A percentile compares a stretch with the other conserved stretches of the same genome.
Evolutionary conservation across 257 asterid genomes (phyloP).

Genomic region (Handroanthus guayacan): DNA sequence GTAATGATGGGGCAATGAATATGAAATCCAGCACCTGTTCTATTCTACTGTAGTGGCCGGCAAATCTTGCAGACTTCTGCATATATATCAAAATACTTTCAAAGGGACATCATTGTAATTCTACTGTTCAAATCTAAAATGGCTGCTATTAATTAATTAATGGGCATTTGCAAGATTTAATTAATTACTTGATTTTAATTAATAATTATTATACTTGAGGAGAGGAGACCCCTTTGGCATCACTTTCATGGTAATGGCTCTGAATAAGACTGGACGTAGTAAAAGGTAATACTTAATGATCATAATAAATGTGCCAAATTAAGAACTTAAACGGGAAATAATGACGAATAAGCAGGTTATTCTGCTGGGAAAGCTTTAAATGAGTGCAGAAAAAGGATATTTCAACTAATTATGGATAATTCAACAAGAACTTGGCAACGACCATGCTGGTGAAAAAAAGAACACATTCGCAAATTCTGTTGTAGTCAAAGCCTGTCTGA

Average conservation of each 20-base stretch:
- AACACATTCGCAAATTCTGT: background rate
- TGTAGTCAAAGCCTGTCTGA: conserved; percentile 37
- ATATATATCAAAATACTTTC: conserved; percentile 11
- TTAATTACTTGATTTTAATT: background rate
- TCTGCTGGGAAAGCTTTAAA: conserved; percentile 26
- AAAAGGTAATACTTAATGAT: no score
- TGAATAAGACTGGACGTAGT: no score
- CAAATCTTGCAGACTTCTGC: conserved; percentile 42
- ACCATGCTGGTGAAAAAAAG: conserved; percentile 29
- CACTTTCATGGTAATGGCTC: no score
- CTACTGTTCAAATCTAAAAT: conserved; percentile 5
- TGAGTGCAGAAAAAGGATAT: conserved; percentile 15
- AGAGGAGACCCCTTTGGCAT: no score
- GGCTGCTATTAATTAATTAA: conserved; percentile 7
- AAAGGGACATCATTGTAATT: conserved; percentile 34
- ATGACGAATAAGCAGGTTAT: background rate
- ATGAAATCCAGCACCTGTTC: conserved; percentile 22
- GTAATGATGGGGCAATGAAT: conserved; percentile 59
- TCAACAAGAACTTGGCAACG: conserved; percentile 29
- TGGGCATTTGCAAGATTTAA: background rate
- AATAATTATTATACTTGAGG: no score
- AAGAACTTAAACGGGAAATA: no score
- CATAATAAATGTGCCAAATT: no score
- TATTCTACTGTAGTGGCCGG: conserved; percentile 37
- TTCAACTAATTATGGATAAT: conserved; percentile 27